Conservation (phyloP, 768 basidiomycete species). For the Xerocomus spinulosus region DNA sequence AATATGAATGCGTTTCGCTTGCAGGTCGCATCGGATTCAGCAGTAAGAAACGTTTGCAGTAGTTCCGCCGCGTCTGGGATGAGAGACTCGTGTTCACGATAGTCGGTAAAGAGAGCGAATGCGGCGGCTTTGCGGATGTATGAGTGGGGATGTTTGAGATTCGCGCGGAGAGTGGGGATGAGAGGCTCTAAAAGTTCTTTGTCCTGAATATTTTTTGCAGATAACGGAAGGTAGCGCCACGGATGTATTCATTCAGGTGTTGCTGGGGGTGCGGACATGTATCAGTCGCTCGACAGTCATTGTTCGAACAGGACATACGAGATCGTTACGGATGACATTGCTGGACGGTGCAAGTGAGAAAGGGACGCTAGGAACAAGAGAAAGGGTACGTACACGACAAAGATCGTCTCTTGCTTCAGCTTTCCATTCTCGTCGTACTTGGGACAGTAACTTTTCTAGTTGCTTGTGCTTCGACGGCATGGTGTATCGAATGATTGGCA, state of each 20-base stretch:
- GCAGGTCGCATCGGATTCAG: slow-evolving; percentile 94
- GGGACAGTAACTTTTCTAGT: slow-evolving; percentile 95
- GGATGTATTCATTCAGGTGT: slow-evolving; percentile 99
- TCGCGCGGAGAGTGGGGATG: slow-evolving; percentile 87
- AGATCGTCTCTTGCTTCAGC: slow-evolving; percentile 99
- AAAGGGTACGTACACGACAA: slow-evolving; percentile 89
- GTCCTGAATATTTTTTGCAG: slow-evolving; percentile 92
- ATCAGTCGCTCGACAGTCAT: not conserved
- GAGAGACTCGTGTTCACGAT: slow-evolving; percentile 89
- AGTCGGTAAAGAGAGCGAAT: slow-evolving; percentile 92
- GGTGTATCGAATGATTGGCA: slow-evolving; percentile 98
- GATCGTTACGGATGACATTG: slow-evolving; percentile 96
- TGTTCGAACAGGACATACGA: slow-evolving; percentile 48
- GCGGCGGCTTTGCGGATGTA: slow-evolving; percentile 99
- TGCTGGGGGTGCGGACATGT: slow-evolving; percentile 48
- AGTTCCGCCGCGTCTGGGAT: slow-evolving; percentile 96
- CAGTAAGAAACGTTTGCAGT: slow-evolving; percentile 92
- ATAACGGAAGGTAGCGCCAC: slow-evolving; percentile 92
- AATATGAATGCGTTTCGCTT: slow-evolving; percentile 97
- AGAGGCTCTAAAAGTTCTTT: slow-evolving; percentile 93
- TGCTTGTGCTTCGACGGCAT: slow-evolving; percentile 94
- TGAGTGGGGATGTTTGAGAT: slow-evolving; percentile 95
- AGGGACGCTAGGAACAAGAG: slow-evolving; percentile 3
- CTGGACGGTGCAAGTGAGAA: slow-evolving; percentile 37
- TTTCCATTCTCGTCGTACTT: slow-evolving; percentile 97